These are phyloP conservation scores for Cylindrotheca closterium DNA, from an alignment of 108 stramenopile genomes.

Conservation along the genomic window DNA sequence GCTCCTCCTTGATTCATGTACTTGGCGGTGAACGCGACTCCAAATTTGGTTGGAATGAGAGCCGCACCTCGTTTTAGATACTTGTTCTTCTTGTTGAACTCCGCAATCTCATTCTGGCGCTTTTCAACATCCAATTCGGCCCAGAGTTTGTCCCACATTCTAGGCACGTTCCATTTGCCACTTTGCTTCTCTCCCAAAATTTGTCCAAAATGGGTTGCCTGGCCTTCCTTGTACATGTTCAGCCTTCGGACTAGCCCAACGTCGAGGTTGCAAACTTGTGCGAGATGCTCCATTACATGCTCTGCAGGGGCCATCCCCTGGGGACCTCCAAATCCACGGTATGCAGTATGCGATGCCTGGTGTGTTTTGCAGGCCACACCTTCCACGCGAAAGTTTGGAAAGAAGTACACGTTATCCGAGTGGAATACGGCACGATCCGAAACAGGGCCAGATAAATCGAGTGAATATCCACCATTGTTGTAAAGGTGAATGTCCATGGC, in stretches of 20 bases:
- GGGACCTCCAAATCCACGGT: constrained; percentile 93
- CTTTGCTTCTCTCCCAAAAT: constrained; percentile 50
- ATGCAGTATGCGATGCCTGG: constrained; percentile 92
- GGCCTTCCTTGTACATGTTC: constrained; percentile 82
- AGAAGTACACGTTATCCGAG: constrained; percentile 85
- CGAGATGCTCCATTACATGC: constrained; percentile 92
- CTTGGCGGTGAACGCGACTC: constrained; percentile 82
- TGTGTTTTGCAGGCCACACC: constrained; percentile 89
- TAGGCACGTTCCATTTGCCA: constrained; percentile 88
- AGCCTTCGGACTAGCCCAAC: constrained; percentile 58
- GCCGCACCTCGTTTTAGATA: constrained; percentile 87
- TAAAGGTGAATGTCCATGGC: constrained; percentile 81
- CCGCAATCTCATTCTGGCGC: constrained; percentile 58
- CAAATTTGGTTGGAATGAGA: constrained; percentile 93
- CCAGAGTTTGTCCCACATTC: constrained; percentile 71
- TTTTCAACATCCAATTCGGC: constrained; percentile 53
- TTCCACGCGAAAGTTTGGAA: constrained; percentile 76
- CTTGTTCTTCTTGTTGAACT: constrained; percentile 83
- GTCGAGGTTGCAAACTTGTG: constrained; percentile 55
- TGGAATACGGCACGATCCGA: constrained; percentile 92
- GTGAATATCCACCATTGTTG: constrained; percentile 83
- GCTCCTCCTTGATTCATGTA: constrained; percentile 91
- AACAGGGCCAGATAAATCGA: constrained; percentile 90
- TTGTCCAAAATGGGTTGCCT: constrained; percentile 88
- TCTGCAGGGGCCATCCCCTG: constrained; percentile 85